phyloP scores from a whole-genome alignment of 768 basidiomycete species.

The Hericium rajendrae region DNA sequence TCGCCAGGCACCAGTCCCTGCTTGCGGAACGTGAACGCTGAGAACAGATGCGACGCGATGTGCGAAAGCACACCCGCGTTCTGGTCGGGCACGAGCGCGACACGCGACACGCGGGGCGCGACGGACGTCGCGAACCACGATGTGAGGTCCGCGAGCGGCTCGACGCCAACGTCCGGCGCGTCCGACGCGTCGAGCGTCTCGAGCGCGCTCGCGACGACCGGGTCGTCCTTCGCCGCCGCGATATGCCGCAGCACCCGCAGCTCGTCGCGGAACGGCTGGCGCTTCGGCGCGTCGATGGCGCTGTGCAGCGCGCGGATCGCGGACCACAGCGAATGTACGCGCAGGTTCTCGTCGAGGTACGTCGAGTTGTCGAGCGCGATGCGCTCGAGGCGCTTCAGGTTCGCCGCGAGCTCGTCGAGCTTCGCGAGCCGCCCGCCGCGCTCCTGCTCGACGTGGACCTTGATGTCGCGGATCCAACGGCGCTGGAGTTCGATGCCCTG shows the following conservation, averaged over 20 bases:
- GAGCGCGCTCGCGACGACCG: slow-evolving; percentile 53
- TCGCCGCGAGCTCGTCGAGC: slow-evolving; percentile 85
- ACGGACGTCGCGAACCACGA: slow-evolving; percentile 87
- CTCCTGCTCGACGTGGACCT: slow-evolving; percentile 91
- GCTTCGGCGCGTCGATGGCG: slow-evolving; percentile 51
- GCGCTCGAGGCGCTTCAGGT: slow-evolving; percentile 84
- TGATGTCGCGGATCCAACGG: slow-evolving; percentile 93
- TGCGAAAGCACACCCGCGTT: slow-evolving; percentile 84
- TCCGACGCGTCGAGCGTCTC: slow-evolving; percentile 62
- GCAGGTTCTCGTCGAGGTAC: slow-evolving; percentile 89
- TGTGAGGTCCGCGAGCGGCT: slow-evolving; percentile 82
- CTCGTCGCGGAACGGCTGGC: slow-evolving; percentile 84
- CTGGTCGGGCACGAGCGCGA: slow-evolving; percentile 89
- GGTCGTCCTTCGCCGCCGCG: slow-evolving; percentile 61
- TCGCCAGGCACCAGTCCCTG: slow-evolving; percentile 70
- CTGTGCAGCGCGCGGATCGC: slow-evolving; percentile 74
- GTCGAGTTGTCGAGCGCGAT: slow-evolving; percentile 84
- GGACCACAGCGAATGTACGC: slow-evolving; percentile 87
- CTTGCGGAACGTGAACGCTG: slow-evolving; percentile 68
- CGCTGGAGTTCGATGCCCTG: slow-evolving; percentile 97
- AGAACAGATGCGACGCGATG: slow-evolving; percentile 70
- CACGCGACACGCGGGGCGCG: slow-evolving; percentile 71
- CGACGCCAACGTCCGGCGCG: slow-evolving; percentile 72
- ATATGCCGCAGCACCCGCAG: slow-evolving; percentile 75
- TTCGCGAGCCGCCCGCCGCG: slow-evolving; percentile 92